Conservation (phyloP, 192 early-diverging fungal genomes). For the Rhizophagus clarus region DNA sequence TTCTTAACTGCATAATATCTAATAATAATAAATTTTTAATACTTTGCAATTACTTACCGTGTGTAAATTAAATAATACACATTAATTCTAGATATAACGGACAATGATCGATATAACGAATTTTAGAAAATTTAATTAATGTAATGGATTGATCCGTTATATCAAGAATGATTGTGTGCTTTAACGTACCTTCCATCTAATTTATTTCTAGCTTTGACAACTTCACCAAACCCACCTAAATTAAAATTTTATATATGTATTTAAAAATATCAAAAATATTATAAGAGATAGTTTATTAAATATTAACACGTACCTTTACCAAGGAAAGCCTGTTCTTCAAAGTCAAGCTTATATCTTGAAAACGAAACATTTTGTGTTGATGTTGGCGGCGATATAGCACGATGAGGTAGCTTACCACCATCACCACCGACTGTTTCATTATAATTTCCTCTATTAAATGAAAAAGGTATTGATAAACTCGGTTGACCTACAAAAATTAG, state of each 20-base stretch:
- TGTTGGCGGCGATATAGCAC: slow-evolving; percentile 33
- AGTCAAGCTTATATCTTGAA: slow-evolving; percentile 74
- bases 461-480: slow-evolving; percentile 26
- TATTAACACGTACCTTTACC: slow-evolving; percentile 47
- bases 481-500: not conserved
- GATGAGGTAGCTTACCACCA: slow-evolving; percentile 34
- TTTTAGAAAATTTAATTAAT: not conserved
- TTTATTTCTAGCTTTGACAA: slow-evolving; percentile 88
- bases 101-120: no score
- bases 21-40: not conserved
- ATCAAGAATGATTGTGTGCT: not conserved
- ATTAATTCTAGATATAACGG: no score
- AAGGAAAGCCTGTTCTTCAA: slow-evolving; percentile 77
- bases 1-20: slow-evolving; percentile 92
- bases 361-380: slow-evolving; percentile 36
- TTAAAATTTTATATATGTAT: slow-evolving; percentile 38
- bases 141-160: not conserved
- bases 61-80: no score
- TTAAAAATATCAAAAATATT: no score
- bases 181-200: slow-evolving; percentile 61
- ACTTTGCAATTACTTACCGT: not conserved
- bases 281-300: no score
- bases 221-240: slow-evolving; percentile 85
- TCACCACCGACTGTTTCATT: not conserved
- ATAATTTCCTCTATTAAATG: slow-evolving; percentile 19